These are phyloP conservation scores for Barnettozyma siamensis DNA, from an alignment of 805 yeast genomes.

Conservation along the genomic window DNA sequence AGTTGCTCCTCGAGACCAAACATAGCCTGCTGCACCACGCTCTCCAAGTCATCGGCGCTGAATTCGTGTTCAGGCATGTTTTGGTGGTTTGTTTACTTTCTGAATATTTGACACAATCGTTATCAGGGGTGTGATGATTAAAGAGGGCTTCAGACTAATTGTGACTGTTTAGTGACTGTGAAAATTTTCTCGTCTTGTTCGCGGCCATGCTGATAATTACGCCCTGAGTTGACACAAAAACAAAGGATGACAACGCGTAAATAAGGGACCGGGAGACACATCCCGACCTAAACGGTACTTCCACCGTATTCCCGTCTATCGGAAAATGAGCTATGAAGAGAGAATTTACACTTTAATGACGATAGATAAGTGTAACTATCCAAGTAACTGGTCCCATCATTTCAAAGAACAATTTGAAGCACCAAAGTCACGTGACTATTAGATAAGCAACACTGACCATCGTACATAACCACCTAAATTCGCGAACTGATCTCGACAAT, in stretches of 20 bases:
- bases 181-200: slow-evolving; percentile 21
- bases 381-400: too few species aligned
- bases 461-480: not conserved
- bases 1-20: slow-evolving; percentile 15
- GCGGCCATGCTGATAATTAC: not conserved
- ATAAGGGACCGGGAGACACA: not conserved
- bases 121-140: slow-evolving; percentile 2
- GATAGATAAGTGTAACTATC: too few species aligned
- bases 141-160: slow-evolving; percentile 3
- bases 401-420: too few species aligned
- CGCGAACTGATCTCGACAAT: not conserved
- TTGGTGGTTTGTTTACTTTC: slow-evolving; percentile 1
- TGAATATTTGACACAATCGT: slow-evolving; percentile 6
- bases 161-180: slow-evolving; percentile 30
- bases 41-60: slow-evolving; percentile 30
- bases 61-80: slow-evolving; percentile 9
- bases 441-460: not conserved
- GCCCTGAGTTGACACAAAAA: not conserved
- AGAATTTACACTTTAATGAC: too few species aligned
- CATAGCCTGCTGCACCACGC: slow-evolving; percentile 37
- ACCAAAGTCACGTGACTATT: not conserved
- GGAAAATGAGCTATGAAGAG: too few species aligned
- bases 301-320: too few species aligned
- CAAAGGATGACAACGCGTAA: not conserved
- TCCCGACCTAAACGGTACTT: not conserved